phyloP scores from a whole-genome alignment of 495 filamentous ascomycete genomes.

The Pyrenopolyporus hunteri region DNA sequence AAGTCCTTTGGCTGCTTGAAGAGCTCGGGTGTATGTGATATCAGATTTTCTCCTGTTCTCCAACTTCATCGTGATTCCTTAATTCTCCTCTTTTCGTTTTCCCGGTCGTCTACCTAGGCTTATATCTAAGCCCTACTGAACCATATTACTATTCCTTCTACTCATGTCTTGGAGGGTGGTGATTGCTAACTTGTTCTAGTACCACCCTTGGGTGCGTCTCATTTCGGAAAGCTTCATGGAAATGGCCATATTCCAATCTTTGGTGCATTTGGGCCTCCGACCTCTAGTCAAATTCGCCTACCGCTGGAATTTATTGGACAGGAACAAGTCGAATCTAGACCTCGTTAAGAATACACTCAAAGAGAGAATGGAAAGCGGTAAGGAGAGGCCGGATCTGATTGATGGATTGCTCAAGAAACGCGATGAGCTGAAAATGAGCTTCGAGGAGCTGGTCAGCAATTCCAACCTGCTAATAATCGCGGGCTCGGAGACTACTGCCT shows the following conservation, averaged over 20 bases:
- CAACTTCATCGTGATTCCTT: too few species aligned
- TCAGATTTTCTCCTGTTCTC: background rate
- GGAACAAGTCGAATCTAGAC: conserved; percentile 30
- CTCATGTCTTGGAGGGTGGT: too few species aligned
- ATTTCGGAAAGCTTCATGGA: conserved; percentile 44
- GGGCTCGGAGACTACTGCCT: conserved; percentile 61
- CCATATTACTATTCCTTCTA: too few species aligned
- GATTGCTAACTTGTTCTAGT: background rate
- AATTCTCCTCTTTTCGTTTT: too few species aligned
- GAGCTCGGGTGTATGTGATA: conserved; percentile 43
- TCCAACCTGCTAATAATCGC: conserved; percentile 45
- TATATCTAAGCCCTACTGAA: too few species aligned
- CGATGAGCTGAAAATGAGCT: conserved; percentile 39
- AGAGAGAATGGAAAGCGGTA: conserved; percentile 40
- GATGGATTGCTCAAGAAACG: conserved; percentile 48
- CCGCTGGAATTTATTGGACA: background rate
- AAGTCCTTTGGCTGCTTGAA: conserved; percentile 57
- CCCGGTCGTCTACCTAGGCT: too few species aligned
- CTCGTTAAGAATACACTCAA: conserved; percentile 41
- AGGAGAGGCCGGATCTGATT: conserved; percentile 46
- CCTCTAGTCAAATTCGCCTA: conserved; percentile 1
- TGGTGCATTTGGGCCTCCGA: conserved; percentile 26
- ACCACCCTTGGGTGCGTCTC: conserved; percentile 53
- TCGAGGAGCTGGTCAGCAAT: conserved; percentile 24
- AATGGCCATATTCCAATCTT: conserved; percentile 30